A percentile compares a stretch with the other conserved stretches of the same genome.
phyloP scores from a whole-genome alignment of 805 yeast species.

The Starmerella sirachaensis region DNA sequence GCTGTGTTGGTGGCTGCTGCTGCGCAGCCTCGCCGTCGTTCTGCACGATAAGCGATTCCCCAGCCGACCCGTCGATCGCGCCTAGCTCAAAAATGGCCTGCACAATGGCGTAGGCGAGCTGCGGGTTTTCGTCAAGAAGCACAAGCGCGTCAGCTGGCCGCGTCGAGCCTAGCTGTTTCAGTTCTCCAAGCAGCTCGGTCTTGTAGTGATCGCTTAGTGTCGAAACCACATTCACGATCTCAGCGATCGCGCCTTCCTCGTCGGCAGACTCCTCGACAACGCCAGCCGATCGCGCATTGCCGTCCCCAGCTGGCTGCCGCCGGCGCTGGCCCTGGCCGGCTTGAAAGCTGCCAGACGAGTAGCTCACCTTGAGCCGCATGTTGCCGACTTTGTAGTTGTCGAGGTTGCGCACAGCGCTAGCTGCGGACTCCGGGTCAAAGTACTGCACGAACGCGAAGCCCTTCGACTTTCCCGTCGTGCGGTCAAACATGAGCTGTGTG shows the following conservation, averaged over 20 bases:
- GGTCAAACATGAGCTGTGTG: conserved; percentile 69
- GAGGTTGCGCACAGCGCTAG: conserved; percentile 79
- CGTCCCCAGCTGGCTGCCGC: not conserved
- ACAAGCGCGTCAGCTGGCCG: conserved; percentile 49
- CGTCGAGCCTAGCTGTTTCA: conserved; percentile 44
- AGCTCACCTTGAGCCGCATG: conserved; percentile 58
- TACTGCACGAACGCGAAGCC: conserved; percentile 85
- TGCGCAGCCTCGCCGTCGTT: not conserved
- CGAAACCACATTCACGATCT: conserved; percentile 20
- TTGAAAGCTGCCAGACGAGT: conserved; percentile 17
- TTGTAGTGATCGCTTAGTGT: conserved; percentile 31
- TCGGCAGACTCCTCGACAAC: conserved; percentile 7
- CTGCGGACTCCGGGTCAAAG: conserved; percentile 72
- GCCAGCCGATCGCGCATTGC: conserved; percentile 30
- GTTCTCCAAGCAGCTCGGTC: conserved; percentile 40
- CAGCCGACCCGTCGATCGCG: conserved; percentile 24
- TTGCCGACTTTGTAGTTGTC: conserved; percentile 67
- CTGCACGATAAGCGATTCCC: conserved; percentile 17
- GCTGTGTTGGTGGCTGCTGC: conserved; percentile 1
- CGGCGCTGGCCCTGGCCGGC: conserved; percentile 7
- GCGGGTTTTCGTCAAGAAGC: conserved; percentile 61
- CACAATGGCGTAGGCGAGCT: conserved; percentile 68
- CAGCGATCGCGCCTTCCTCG: conserved; percentile 15
- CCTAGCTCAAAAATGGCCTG: conserved; percentile 46
- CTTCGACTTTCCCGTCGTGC: conserved; percentile 77